Conservation (phyloP, 2,329 filamentous ascomycete species). For the Ophiocordyceps robertsii region DNA sequence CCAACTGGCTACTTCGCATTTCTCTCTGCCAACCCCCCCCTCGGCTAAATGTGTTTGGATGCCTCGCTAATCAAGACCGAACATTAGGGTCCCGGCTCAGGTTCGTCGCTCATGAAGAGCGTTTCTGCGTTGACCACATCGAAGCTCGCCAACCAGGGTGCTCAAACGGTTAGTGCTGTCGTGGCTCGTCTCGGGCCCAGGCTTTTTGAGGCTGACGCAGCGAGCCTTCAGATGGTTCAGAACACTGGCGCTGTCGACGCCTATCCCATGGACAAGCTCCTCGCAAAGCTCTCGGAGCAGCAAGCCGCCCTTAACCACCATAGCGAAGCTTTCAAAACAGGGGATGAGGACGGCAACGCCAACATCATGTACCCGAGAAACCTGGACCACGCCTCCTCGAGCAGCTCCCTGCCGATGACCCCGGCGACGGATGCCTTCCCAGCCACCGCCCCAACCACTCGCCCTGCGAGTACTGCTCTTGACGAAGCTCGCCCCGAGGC, state of each 20-base stretch:
- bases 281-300: constrained; percentile 63
- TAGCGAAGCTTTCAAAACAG: constrained; percentile 34
- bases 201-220: neutral
- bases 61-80: neutral
- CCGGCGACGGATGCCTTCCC: constrained; percentile 43
- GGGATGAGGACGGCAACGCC: constrained; percentile 18
- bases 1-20: neutral
- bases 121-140: constrained; percentile 35
- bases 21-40: neutral
- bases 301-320: constrained; percentile 46
- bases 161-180: constrained; percentile 31
- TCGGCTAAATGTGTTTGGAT: neutral
- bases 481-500: constrained; percentile 26
- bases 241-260: constrained; percentile 24
- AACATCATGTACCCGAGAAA: constrained; percentile 16
- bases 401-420: constrained; percentile 48
- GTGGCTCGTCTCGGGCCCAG: neutral
- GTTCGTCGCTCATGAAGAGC: constrained; percentile 24
- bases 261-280: constrained; percentile 55
- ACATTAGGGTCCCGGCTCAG: constrained; percentile 8
- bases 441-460: constrained; percentile 32
- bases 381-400: constrained; percentile 36
- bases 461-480: constrained; percentile 36
- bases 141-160: constrained; percentile 41
- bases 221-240: constrained; percentile 24